A percentile compares a stretch with the other conserved stretches of the same genome.
These are phyloP conservation scores for Penicillium atrosanguineum DNA, from an alignment of 495 filamentous ascomycete species.

Conservation along the genomic window DNA sequence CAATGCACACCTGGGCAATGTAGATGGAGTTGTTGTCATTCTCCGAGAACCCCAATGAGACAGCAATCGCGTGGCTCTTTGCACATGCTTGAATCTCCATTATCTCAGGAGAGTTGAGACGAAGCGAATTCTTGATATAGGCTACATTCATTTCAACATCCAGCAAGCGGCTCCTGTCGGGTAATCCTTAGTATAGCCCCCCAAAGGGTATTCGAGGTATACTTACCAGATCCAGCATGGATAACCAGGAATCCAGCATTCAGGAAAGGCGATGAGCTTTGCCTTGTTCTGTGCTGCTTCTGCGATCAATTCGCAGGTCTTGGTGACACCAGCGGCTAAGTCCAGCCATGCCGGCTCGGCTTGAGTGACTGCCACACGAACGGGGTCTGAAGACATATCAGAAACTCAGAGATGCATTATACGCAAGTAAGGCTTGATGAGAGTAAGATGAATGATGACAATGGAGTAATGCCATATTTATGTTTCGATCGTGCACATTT, in stretches of 20 bases:
- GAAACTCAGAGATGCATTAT: too few relatives aligned
- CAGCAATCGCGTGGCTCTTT: constrained; percentile 40
- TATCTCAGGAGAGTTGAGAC: constrained; percentile 47
- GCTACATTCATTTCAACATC: constrained; percentile 40
- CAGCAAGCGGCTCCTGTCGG: constrained; percentile 39
- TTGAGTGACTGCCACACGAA: constrained; percentile 48
- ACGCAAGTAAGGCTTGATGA: too few relatives aligned
- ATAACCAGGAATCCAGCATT: constrained; percentile 41
- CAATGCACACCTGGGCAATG: constrained; percentile 56
- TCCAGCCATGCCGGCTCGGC: constrained; percentile 57
- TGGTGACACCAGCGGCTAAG: constrained; percentile 44
- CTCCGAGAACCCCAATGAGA: constrained; percentile 56
- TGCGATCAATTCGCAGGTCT: constrained; percentile 49
- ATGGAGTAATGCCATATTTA: too few relatives aligned
- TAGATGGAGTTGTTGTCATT: constrained; percentile 47
- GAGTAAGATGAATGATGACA: too few relatives aligned
- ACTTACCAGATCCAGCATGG: constrained; percentile 50
- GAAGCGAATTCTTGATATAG: constrained; percentile 54
- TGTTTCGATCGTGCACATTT: too few relatives aligned
- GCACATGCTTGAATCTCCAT: constrained; percentile 39
- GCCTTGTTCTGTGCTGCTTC: constrained; percentile 52
- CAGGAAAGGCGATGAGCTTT: constrained; percentile 47
- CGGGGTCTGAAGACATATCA: neutral
- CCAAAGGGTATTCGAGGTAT: too few relatives aligned
- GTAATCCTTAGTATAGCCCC: too few relatives aligned